Percentiles rank a stretch among this genome's conserved stretches.
Conservation (phyloP, 1,284 basidiomycete genomes). For the Paramarasmius palmivorus region DNA sequence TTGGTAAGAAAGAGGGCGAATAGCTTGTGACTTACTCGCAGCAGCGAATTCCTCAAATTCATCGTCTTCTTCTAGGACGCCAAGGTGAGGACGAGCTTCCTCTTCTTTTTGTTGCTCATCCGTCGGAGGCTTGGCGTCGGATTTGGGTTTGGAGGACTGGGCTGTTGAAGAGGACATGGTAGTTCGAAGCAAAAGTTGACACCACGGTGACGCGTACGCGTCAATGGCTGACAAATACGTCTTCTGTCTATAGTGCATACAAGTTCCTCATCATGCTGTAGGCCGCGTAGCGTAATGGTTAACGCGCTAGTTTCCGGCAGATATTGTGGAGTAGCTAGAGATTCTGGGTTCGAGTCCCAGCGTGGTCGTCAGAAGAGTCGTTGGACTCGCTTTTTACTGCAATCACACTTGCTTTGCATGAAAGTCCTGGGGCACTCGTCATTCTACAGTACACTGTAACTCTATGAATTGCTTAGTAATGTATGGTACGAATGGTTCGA, state of each 20-base stretch:
- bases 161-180: slow-evolving; percentile 2
- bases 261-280: too few species aligned
- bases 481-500: too few species aligned
- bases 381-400: too few species aligned
- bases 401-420: too few species aligned
- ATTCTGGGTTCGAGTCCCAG: slow-evolving; percentile 10
- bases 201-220: not conserved
- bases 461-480: too few species aligned
- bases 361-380: too few species aligned
- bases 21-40: slow-evolving; percentile 4
- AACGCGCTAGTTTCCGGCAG: slow-evolving; percentile 12
- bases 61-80: slow-evolving; percentile 81
- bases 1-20: not conserved
- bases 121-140: not conserved
- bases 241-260: not conserved
- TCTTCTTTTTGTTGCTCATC: not conserved
- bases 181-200: not conserved
- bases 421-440: too few species aligned
- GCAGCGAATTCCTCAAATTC: slow-evolving; percentile 54
- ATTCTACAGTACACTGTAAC: too few species aligned
- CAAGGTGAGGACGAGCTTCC: slow-evolving; percentile 49
- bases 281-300: slow-evolving; percentile 11
- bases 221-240: not conserved
- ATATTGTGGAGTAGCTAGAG: slow-evolving; percentile 3
- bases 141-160: not conserved